Evolutionary conservation across 164 flowering plant genomes (phyloP).

Genomic region (Taxillus chinensis): DNA sequence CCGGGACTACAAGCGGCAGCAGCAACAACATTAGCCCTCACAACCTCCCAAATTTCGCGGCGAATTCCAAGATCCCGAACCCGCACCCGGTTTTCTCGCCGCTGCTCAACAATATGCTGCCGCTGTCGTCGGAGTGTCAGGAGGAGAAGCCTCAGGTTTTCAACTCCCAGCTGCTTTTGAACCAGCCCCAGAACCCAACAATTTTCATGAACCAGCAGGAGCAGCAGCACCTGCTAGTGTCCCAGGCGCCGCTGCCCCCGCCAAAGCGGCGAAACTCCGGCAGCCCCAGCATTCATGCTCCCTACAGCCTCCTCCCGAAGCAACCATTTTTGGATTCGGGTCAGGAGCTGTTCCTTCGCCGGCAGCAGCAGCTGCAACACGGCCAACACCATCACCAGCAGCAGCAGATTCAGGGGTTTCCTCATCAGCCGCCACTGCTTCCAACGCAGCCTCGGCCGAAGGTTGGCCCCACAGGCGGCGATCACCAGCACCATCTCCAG

Average conservation of each 20-base stretch:
- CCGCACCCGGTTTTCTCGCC: constrained; percentile 20
- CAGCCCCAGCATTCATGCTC: constrained; percentile 7
- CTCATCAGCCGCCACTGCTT: constrained; percentile 22
- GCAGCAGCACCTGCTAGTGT: constrained; percentile 28
- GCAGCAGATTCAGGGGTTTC: constrained; percentile 28
- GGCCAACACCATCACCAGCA: constrained; percentile 25
- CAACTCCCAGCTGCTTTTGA: constrained; percentile 31
- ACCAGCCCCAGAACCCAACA: constrained; percentile 37
- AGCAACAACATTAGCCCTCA: not conserved
- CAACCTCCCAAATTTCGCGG: constrained; percentile 5
- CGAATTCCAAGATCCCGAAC: constrained; percentile 8
- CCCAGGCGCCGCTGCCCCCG: constrained; percentile 28
- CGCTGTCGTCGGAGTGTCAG: constrained; percentile 14
- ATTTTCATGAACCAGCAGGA: constrained; percentile 40
- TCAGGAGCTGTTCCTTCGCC: constrained; percentile 29
- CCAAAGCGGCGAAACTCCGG: constrained; percentile 45
- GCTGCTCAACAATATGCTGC: constrained; percentile 22
- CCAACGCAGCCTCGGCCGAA: constrained; percentile 8
- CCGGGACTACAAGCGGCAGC: constrained; percentile 6
- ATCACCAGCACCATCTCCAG: constrained; percentile 33
- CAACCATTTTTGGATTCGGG: constrained; percentile 31
- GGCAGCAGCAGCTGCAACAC: constrained; percentile 20
- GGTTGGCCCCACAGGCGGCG: constrained; percentile 4
- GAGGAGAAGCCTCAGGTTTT: constrained; percentile 59
- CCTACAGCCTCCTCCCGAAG: constrained; percentile 17